Conservation (phyloP, 2,329 filamentous ascomycete genomes). For the Clarireedia paspali region DNA sequence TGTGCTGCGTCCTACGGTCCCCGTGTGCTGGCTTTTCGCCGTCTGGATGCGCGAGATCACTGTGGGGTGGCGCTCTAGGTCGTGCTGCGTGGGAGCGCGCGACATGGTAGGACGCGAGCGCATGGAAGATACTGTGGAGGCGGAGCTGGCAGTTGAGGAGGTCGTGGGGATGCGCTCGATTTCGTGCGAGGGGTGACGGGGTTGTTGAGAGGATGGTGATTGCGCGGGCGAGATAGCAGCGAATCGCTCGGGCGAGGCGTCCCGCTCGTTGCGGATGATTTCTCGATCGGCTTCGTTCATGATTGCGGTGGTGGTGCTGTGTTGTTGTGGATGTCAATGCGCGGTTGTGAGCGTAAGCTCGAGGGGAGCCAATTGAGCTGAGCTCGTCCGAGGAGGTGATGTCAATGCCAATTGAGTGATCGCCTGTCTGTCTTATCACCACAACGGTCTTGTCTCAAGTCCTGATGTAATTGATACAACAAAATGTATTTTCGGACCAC, state of each 20-base stretch:
- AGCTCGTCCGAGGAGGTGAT: too few species aligned
- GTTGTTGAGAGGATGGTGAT: conserved; percentile 9
- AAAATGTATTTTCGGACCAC: too few species aligned
- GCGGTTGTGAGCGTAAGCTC: neutral
- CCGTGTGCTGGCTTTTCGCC: conserved; percentile 60
- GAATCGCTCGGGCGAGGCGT: conserved; percentile 39
- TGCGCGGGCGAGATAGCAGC: conserved; percentile 9
- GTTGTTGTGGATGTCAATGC: neutral
- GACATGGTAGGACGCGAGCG: conserved; percentile 44
- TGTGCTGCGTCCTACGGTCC: conserved; percentile 55
- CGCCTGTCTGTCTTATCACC: too few species aligned
- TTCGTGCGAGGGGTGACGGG: conserved; percentile 37
- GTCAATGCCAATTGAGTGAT: too few species aligned
- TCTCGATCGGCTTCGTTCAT: conserved; percentile 26
- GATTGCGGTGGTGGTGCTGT: conserved; percentile 1
- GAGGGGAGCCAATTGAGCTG: too few species aligned
- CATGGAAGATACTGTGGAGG: conserved; percentile 23
- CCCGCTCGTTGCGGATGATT: conserved; percentile 36
- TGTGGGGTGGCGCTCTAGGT: conserved; percentile 63
- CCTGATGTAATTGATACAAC: too few species aligned
- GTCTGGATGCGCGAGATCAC: conserved; percentile 66
- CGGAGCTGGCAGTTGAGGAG: conserved; percentile 36
- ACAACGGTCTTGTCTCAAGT: too few species aligned
- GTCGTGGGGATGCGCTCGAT: conserved; percentile 53
- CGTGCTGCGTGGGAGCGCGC: conserved; percentile 54